phyloP scores from a whole-genome alignment of 345 rosid genomes.

The Trapa bicornis region DNA sequence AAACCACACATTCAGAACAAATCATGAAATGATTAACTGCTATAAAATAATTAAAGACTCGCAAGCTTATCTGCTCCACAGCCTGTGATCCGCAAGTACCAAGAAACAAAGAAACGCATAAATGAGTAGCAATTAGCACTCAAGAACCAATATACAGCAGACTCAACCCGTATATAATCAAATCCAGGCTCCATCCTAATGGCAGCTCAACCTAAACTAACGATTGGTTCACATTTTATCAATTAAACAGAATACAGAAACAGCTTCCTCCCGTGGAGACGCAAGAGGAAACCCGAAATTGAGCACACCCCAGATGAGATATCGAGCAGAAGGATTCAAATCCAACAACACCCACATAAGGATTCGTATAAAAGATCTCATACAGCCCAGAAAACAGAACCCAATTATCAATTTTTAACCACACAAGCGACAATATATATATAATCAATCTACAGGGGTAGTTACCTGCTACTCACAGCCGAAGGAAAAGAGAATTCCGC shows the following conservation, averaged over 20 bases:
- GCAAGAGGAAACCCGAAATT: not conserved
- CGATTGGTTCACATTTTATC: not conserved
- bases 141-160: too few species aligned
- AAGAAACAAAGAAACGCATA: too few species aligned
- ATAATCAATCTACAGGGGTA: not conserved
- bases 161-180: too few species aligned
- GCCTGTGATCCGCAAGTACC: too few species aligned
- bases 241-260: not conserved
- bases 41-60: too few species aligned
- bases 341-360: not conserved
- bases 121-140: too few species aligned
- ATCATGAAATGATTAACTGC: too few species aligned
- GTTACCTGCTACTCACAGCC: not conserved
- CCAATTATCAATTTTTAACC: not conserved
- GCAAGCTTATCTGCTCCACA: too few species aligned
- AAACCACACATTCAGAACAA: not conserved
- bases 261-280: not conserved
- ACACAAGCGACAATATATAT: not conserved
- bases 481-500: not conserved
- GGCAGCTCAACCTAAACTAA: not conserved
- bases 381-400: not conserved
- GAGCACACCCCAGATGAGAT: not conserved
- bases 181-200: not conserved
- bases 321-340: not conserved
- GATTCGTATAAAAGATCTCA: not conserved